Conservation (phyloP, 768 basidiomycete genomes). For the Leccinum fibrillosum region DNA sequence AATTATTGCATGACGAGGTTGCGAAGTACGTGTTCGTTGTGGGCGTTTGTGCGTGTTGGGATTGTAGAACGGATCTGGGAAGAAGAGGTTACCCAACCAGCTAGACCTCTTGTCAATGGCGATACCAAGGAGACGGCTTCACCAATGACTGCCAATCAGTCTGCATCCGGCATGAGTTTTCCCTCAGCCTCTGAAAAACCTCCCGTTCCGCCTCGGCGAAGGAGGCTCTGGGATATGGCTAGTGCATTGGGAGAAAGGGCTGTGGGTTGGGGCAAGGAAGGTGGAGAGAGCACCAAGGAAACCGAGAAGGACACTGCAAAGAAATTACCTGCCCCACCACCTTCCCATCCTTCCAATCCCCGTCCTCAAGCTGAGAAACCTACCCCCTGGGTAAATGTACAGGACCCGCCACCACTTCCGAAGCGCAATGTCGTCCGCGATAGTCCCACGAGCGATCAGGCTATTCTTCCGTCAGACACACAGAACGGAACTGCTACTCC, state of each 20-base stretch:
- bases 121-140: not conserved
- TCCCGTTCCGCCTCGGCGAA: slow-evolving; percentile 59
- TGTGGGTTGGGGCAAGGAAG: slow-evolving; percentile 49
- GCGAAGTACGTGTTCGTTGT: slow-evolving; percentile 83
- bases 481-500: not conserved
- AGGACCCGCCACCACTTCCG: slow-evolving; percentile 48
- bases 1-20: slow-evolving; percentile 87
- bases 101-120: slow-evolving; percentile 18
- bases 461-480: not conserved
- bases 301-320: slow-evolving; percentile 30
- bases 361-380: slow-evolving; percentile 17
- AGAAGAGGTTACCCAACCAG: slow-evolving; percentile 53
- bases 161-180: not conserved
- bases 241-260: slow-evolving; percentile 59
- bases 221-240: slow-evolving; percentile 67
- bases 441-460: slow-evolving; percentile 12
- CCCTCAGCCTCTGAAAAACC: slow-evolving; percentile 41
- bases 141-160: slow-evolving; percentile 1
- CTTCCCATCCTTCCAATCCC: slow-evolving; percentile 24
- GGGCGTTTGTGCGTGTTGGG: slow-evolving; percentile 82
- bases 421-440: slow-evolving; percentile 42
- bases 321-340: slow-evolving; percentile 20
- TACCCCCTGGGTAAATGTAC: slow-evolving; percentile 5
- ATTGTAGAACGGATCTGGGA: slow-evolving; percentile 89
- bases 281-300: slow-evolving; percentile 30